Base-by-base conservation (phyloP, 139 green algal genomes). In the Picochlorum sp. region DNA sequence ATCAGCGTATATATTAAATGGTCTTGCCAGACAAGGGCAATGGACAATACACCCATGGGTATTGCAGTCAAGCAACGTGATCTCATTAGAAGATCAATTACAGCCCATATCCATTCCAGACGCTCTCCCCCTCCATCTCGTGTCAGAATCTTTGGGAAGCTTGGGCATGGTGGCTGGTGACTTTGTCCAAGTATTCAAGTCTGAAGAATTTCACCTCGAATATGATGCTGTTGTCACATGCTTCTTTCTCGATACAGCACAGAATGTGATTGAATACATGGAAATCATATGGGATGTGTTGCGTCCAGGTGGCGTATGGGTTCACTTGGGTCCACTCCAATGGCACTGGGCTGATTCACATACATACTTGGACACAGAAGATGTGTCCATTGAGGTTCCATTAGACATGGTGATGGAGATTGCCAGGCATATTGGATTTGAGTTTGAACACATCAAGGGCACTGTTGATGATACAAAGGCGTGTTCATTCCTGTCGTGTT, bases 161-260 rank as follows among this genome's bases (percentile, higher is more conserved):
- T 58, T 67, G 0, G 81, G 81, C 16, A 99, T 99, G 92, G 87
- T 72, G 21, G 94, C 92, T 0, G 94, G 94, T 23, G 94, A 99
- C 69, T 99, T 99, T 83, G 80, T 87, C 50, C 85, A 90, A 63
- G 74, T 98, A 24, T 98, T 97, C 66, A 41, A 58, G 0, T 34
- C 16, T 0, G 57, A 70, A 3, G 79, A 87, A 6, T 77, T 81
- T 55, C 34, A 20, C 1, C 74, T 68, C 28, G 47, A 52, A 7
- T 99, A 94, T 70, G 92, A 99, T 64, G 71, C 60, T 4, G 90
- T 98, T 26, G 84, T 77, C 24, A 97, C 88, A 14, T 96, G 88
- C 75, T 99, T 98, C 76, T 99, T 99, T 85, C 81, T 99, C 7
- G 94, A 99, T 82, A 99, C 94, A 0, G 92, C 92, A 0, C 92